Evolutionary conservation across 768 basidiomycete species (phyloP).

Genomic region (Suillus spraguei): DNA sequence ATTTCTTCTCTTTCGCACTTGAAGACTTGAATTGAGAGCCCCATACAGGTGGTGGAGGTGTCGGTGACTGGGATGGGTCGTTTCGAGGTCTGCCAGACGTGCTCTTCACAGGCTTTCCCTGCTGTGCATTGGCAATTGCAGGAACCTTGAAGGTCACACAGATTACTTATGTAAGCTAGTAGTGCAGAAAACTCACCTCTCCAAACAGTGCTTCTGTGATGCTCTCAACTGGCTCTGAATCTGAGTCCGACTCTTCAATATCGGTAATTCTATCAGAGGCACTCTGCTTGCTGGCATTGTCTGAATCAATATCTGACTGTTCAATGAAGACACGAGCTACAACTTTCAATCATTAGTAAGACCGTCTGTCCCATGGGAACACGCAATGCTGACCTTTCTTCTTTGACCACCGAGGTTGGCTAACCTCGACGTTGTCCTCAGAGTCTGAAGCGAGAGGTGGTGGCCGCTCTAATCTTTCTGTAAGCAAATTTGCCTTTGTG

Average conservation of each 20-base stretch:
- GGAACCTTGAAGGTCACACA: neutral
- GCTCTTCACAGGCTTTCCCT: neutral
- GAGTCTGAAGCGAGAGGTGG: no score
- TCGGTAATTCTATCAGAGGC: neutral
- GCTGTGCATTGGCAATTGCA: neutral
- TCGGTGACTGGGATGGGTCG: neutral
- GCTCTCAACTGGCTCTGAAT: neutral
- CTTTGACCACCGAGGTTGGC: no score
- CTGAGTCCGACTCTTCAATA: neutral
- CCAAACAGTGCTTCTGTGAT: neutral
- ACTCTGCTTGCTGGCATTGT: neutral
- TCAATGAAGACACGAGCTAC: neutral
- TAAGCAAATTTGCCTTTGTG: no score
- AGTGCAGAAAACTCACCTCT: neutral
- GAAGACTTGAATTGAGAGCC: no score
- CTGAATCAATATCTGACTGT: neutral
- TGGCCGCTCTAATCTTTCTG: no score
- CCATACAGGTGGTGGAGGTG: slow-evolving; percentile 1
- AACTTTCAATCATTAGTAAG: neutral
- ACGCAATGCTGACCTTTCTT: neutral
- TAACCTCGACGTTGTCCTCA: no score
- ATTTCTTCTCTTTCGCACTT: neutral
- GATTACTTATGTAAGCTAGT: neutral
- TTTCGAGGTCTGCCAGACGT: neutral
- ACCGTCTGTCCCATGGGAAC: neutral